Percentiles rank a stretch among this genome's conserved stretches.
Conservation (phyloP, 2,329 filamentous ascomycete species). For the Emydomyces testavorans region DNA sequence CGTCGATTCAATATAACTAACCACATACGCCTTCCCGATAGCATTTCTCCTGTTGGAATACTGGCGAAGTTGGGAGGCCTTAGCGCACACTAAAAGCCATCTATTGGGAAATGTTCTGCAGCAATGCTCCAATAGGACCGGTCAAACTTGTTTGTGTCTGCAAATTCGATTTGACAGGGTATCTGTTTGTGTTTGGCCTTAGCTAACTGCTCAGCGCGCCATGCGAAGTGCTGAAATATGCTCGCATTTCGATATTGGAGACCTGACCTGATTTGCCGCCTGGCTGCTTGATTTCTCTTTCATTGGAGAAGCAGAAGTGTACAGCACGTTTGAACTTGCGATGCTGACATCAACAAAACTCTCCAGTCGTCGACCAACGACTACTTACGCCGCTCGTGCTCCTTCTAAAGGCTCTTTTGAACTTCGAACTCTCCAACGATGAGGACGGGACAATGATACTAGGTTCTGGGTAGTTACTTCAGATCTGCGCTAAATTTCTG, state of each 20-base stretch:
- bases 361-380: not conserved
- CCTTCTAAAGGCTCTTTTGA: not conserved
- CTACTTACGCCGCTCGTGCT: not conserved
- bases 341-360: not conserved
- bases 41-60: too few species aligned
- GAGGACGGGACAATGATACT: not conserved
- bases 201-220: too few species aligned
- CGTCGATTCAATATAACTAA: not conserved
- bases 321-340: not conserved
- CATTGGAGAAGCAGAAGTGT: too few species aligned
- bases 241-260: too few species aligned
- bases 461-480: not conserved
- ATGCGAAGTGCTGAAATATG: too few species aligned
- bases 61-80: not conserved
- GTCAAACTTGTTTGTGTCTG: too few species aligned
- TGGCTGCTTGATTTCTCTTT: too few species aligned
- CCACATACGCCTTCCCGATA: too few species aligned
- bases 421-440: not conserved
- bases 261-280: too few species aligned
- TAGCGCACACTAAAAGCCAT: not conserved
- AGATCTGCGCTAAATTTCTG: constrained; percentile 5
- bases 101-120: not conserved
- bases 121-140: not conserved
- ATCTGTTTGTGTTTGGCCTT: too few species aligned
- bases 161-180: too few species aligned